phyloP scores from a whole-genome alignment of 2,329 filamentous ascomycete genomes.

The Alternaria hordeiaustralica region DNA sequence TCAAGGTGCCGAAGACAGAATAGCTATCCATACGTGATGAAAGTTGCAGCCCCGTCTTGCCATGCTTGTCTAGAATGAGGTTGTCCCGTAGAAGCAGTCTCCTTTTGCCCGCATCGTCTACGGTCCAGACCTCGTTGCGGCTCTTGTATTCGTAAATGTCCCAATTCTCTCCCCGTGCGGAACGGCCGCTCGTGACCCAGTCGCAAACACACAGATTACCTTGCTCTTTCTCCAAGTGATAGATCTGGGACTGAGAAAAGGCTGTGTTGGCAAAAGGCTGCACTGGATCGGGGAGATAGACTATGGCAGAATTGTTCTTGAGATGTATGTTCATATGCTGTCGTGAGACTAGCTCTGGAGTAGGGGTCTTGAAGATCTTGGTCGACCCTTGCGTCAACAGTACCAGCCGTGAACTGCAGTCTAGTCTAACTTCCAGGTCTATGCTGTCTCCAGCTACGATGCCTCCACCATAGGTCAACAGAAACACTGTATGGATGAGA shows the following conservation, averaged over 20 bases:
- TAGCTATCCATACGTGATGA: constrained; percentile 71
- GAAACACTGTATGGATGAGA: constrained; percentile 78
- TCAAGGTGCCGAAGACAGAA: constrained; percentile 82
- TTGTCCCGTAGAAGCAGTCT: constrained; percentile 85
- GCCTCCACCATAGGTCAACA: constrained; percentile 93
- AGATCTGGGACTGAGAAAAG: constrained; percentile 84
- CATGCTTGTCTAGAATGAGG: constrained; percentile 70
- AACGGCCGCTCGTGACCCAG: constrained; percentile 91
- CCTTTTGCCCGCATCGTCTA: constrained; percentile 46
- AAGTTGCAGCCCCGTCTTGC: constrained; percentile 37
- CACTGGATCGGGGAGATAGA: constrained; percentile 85
- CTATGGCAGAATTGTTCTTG: constrained; percentile 58
- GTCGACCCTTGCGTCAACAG: constrained; percentile 77
- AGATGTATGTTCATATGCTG: constrained; percentile 60
- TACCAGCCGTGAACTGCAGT: constrained; percentile 68
- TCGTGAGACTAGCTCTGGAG: constrained; percentile 52
- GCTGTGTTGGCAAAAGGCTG: constrained; percentile 86
- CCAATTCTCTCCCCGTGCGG: constrained; percentile 88
- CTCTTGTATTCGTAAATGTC: constrained; percentile 79
- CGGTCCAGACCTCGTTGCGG: constrained; percentile 83
- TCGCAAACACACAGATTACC: constrained; percentile 79
- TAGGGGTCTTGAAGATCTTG: constrained; percentile 87
- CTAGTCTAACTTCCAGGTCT: constrained; percentile 72
- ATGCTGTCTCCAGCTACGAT: constrained; percentile 88
- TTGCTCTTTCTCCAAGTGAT: constrained; percentile 62